These are phyloP conservation scores for Globisporangium perplexum DNA, from an alignment of 352 stramenopile genomes.

Conservation along the genomic window DNA sequence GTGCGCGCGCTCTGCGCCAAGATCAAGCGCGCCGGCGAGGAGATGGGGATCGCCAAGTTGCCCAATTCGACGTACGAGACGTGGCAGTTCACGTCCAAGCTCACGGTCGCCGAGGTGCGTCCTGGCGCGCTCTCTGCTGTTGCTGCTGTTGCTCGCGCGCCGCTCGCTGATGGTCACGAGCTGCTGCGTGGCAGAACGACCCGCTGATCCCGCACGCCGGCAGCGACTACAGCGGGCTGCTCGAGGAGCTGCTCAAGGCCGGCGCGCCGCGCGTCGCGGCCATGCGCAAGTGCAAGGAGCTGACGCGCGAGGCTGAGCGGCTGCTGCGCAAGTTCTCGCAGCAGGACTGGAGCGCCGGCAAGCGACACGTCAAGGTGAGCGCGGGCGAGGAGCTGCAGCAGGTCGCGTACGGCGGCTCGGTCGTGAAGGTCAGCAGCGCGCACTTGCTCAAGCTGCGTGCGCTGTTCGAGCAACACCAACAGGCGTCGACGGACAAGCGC, in stretches of 20 bases:
- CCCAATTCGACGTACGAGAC: slow-evolving; percentile 82
- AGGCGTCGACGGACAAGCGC: slow-evolving; percentile 16
- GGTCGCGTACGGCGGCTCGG: slow-evolving; percentile 60
- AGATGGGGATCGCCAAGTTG: slow-evolving; percentile 72
- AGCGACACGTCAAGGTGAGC: slow-evolving; percentile 41
- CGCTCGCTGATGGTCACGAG: too few relatives aligned
- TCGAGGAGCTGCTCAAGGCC: slow-evolving; percentile 69
- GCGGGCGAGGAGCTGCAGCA: slow-evolving; percentile 30
- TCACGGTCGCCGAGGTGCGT: slow-evolving; percentile 55
- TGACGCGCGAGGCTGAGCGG: slow-evolving; percentile 45
- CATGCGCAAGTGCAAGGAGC: slow-evolving; percentile 59
- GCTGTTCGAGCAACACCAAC: slow-evolving; percentile 64
- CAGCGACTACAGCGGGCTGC: slow-evolving; percentile 66
- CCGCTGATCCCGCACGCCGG: slow-evolving; percentile 62
- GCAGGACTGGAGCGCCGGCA: slow-evolving; percentile 33
- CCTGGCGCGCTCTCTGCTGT: too few relatives aligned
- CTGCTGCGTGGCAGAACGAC: slow-evolving; percentile 44
- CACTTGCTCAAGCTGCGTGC: slow-evolving; percentile 86
- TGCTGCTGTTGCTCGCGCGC: too few relatives aligned
- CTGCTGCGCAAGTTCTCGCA: slow-evolving; percentile 48
- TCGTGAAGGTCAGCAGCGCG: slow-evolving; percentile 70
- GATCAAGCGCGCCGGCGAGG: slow-evolving; percentile 57
- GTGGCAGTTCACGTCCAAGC: slow-evolving; percentile 76
- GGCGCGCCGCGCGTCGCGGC: slow-evolving; percentile 54
- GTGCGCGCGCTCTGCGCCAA: slow-evolving; percentile 62